Evolutionary conservation across 139 green algal genomes (phyloP), one percentile per base, ranked within the genome.

Genomic region (Bryopsis sp.): DNA sequence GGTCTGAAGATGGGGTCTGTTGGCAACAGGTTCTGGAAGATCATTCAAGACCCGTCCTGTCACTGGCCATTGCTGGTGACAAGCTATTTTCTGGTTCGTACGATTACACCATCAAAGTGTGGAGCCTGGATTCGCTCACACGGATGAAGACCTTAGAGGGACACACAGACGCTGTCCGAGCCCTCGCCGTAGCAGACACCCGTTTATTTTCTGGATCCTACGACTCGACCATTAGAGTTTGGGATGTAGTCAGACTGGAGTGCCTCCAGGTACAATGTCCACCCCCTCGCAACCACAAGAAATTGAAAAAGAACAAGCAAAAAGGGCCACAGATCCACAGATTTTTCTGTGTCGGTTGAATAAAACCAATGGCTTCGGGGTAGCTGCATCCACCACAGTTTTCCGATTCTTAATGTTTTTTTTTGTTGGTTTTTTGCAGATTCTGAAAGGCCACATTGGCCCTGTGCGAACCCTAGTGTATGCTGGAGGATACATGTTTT

Each of bases 11-110:
- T n/a, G n/a, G n/a, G n/a, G n/a, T n/a, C n/a, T n/a, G 81, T 46
- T n/a, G 91, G 96, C n/a, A n/a, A n/a, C n/a, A n/a, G n/a, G n/a
- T n/a, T 58, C 77, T 97, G 43, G 87, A 95, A 78, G 91, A 92
- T 76, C 92, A 96, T 78, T 86, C 84, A 1, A 78, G 90, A 26
- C 90, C 92, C 0, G 92, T 96, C 50, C 85, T 96, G 35, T 94
- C 87, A 6, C 77, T 97, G n/a, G 89, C 87, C 1, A 84, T 90
- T 50, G 74, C 75, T 2, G 85, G 81, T 67, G 78, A 72, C 58
- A 82, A 78, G 47, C 79, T 97, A 5, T 97, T 93, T 75, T 91
- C 80, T 7, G 91, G 91, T 39, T 88, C 79, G 19, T 97, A 97
- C 70, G 92, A 97, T 81, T 93, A 90, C 84, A 92, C 78, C 47